These are phyloP conservation scores for Mycena haematopus DNA, from an alignment of 768 basidiomycete species.

Conservation along the genomic window DNA sequence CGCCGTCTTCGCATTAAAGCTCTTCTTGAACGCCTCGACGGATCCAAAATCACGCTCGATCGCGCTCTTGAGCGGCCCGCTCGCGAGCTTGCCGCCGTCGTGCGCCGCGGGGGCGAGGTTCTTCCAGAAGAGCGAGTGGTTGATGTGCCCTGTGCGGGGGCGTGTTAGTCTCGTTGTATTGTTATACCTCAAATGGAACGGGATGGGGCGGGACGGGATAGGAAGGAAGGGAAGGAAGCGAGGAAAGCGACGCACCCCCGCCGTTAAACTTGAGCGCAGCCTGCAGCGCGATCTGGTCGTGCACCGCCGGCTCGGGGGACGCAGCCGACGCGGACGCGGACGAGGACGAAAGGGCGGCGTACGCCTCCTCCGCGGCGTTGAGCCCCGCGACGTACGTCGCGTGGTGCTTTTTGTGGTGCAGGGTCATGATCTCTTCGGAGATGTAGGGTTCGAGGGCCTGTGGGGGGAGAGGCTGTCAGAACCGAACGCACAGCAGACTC, in stretches of 20 bases:
- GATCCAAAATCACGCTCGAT: conserved; percentile 86
- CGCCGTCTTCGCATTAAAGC: conserved; percentile 86
- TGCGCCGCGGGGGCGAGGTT: conserved; percentile 81
- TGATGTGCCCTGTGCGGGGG: conserved; percentile 74
- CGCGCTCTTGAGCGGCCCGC: conserved; percentile 76
- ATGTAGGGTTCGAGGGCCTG: conserved; percentile 90
- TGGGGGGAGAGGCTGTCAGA: conserved; percentile 33
- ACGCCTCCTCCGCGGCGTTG: conserved; percentile 91
- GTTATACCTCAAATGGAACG: no score
- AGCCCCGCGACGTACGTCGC: conserved; percentile 94
- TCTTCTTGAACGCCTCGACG: conserved; percentile 84
- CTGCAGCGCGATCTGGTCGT: conserved; percentile 84
- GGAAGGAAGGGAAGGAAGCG: no score
- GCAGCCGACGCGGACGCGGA: no score
- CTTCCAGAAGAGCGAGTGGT: conserved; percentile 97
- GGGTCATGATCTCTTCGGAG: conserved; percentile 89
- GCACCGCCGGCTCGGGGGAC: no score
- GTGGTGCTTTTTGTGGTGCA: conserved; percentile 93
- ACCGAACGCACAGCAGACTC: background rate
- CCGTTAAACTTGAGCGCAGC: conserved; percentile 96
- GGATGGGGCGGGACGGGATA: no score
- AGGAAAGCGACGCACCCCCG: conserved; percentile 61
- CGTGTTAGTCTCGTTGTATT: no score
- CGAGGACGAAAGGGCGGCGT: conserved; percentile 65
- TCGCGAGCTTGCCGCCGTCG: conserved; percentile 68